Conservation (phyloP, 1,284 basidiomycete species). For the Kwoniella shivajii region DNA sequence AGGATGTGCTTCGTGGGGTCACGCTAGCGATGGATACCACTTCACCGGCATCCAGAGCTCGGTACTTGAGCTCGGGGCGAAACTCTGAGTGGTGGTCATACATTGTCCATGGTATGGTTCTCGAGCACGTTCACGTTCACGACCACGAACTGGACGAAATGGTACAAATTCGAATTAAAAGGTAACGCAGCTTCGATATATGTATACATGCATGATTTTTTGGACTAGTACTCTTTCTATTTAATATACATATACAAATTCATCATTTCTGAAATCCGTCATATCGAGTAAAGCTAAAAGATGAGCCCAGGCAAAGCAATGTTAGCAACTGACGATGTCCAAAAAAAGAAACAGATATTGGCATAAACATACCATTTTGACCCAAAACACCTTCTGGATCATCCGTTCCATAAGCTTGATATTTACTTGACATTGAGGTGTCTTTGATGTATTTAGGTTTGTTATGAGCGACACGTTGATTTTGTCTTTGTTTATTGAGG, state of each 20-base stretch:
- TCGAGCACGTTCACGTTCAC: too few species aligned
- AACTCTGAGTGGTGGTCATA: too few species aligned
- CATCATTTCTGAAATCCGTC: conserved; percentile 47
- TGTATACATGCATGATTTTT: too few species aligned
- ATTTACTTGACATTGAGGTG: conserved; percentile 44
- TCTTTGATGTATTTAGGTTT: conserved; percentile 48
- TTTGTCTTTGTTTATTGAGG: conserved; percentile 46
- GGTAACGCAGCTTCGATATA: too few species aligned
- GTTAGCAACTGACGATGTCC: not conserved
- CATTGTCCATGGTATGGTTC: too few species aligned
- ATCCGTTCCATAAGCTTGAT: conserved; percentile 32
- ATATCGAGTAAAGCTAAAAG: conserved; percentile 26
- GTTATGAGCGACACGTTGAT: conserved; percentile 45
- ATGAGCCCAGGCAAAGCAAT: not conserved
- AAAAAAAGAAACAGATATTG: not conserved
- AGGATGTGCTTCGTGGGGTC: too few species aligned
- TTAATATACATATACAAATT: conserved; percentile 32
- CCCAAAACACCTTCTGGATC: conserved; percentile 13
- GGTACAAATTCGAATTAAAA: too few species aligned
- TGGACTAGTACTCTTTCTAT: too few species aligned
- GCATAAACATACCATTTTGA: conserved; percentile 23
- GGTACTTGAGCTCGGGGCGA: too few species aligned
- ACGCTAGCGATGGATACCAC: too few species aligned
- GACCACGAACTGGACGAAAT: too few species aligned
- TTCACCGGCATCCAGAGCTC: too few species aligned